phyloP scores from a whole-genome alignment of 768 basidiomycete species.

The Zangia roseola region DNA sequence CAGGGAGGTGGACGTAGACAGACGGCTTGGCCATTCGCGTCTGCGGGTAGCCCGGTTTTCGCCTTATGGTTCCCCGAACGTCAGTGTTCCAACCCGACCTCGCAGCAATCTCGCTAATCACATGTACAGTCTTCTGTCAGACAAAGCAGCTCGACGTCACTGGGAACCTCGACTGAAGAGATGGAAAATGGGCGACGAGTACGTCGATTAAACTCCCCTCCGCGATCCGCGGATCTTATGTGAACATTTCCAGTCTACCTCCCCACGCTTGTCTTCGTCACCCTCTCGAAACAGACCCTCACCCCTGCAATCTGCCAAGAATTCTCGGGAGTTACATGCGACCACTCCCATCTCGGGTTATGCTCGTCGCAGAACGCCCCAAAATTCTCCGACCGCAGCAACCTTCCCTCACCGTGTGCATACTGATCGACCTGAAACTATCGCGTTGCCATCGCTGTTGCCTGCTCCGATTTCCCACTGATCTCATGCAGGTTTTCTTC shows the following conservation, averaged over 20 bases:
- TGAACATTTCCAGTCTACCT: slow-evolving; percentile 26
- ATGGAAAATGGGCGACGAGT: slow-evolving; percentile 28
- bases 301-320: slow-evolving; percentile 46
- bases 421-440: slow-evolving; percentile 31
- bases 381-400: slow-evolving; percentile 67
- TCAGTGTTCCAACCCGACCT: slow-evolving; percentile 9
- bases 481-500: slow-evolving; percentile 2
- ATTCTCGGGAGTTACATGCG: slow-evolving; percentile 55
- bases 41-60: slow-evolving; percentile 30
- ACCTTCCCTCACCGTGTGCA: slow-evolving; percentile 47
- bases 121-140: slow-evolving; percentile 38
- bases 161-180: slow-evolving; percentile 21
- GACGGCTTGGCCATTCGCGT: slow-evolving; percentile 27
- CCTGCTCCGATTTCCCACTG: slow-evolving; percentile 26
- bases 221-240: slow-evolving; percentile 34
- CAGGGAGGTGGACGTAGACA: slow-evolving; percentile 32
- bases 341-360: slow-evolving; percentile 79
- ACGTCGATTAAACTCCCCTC: slow-evolving; percentile 31
- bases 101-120: background rate
- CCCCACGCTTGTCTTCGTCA: slow-evolving; percentile 41
- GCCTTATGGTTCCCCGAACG: slow-evolving; percentile 29
- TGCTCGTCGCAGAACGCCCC: slow-evolving; percentile 76
- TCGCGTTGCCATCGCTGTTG: slow-evolving; percentile 60
- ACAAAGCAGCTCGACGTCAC: slow-evolving; percentile 48
- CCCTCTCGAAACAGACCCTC: slow-evolving; percentile 44